phyloP scores from a whole-genome alignment of 495 filamentous ascomycete genomes.

The Trichoderma asperelloides region DNA sequence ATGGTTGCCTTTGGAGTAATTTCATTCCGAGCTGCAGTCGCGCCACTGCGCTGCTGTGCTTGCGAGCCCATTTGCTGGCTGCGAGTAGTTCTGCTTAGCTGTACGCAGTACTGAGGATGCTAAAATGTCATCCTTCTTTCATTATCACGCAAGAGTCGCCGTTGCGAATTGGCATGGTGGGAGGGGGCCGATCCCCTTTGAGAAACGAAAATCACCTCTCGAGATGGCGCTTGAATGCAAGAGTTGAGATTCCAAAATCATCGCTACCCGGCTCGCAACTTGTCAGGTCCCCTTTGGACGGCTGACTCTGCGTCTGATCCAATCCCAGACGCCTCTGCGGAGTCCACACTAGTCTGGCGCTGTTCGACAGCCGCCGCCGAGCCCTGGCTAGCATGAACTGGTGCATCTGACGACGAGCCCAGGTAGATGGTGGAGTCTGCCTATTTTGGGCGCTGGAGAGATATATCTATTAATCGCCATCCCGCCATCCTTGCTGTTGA shows the following conservation, averaged over 20 bases:
- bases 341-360: not conserved
- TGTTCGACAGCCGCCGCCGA: not conserved
- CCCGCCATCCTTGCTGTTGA: not conserved
- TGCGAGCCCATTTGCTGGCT: not conserved
- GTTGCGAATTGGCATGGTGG: not conserved
- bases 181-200: not conserved
- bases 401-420: not conserved
- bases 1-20: not conserved
- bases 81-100: not conserved
- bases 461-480: not conserved
- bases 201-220: not conserved
- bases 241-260: not conserved
- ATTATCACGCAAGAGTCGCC: not conserved
- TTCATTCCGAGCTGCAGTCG: not conserved
- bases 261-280: not conserved
- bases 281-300: not conserved
- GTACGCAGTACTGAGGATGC: not conserved
- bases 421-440: not conserved
- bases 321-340: not conserved
- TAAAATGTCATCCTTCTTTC: not conserved
- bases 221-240: not conserved
- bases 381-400: slow-evolving; percentile 5
- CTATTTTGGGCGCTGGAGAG: not conserved
- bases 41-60: not conserved
- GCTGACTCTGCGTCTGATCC: not conserved